Evolutionary conservation across 345 rosid genomes (phyloP).

Genomic region (Hevea brasiliensis): DNA sequence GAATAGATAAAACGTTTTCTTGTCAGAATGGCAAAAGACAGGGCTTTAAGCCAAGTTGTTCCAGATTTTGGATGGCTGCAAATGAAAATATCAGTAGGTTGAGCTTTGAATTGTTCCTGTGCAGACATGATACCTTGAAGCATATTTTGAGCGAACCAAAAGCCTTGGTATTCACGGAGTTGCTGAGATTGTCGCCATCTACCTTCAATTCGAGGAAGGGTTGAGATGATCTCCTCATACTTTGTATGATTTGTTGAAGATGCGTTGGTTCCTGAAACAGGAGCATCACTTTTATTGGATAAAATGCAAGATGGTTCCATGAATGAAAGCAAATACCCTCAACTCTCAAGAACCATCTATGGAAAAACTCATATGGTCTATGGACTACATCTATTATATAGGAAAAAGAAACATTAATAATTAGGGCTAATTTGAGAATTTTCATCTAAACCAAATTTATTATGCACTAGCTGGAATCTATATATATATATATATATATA

Average conservation of each 20-base stretch:
- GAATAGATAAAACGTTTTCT: neutral
- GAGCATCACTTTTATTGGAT: neutral
- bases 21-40: conserved; percentile 29
- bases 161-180: neutral
- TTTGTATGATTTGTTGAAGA: neutral
- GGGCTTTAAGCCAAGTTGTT: conserved; percentile 40
- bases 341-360: too few relatives aligned
- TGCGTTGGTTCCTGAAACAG: neutral
- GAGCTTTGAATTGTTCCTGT: conserved; percentile 27
- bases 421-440: too few relatives aligned
- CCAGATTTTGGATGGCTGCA: conserved; percentile 31
- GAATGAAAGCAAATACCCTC: too few relatives aligned
- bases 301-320: too few relatives aligned
- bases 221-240: neutral
- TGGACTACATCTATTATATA: too few relatives aligned
- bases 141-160: neutral
- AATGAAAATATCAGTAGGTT: conserved; percentile 14
- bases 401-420: too few relatives aligned
- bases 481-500: too few relatives aligned
- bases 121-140: neutral
- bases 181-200: neutral
- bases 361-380: too few relatives aligned
- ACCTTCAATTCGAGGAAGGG: too few relatives aligned
- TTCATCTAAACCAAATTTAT: too few relatives aligned
- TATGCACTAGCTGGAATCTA: too few relatives aligned